Percentiles rank a stretch among this genome's conserved stretches.
These are phyloP conservation scores for Arthrobotrys sphaeroides DNA, from an alignment of 2,329 filamentous ascomycete genomes.

Conservation along the genomic window DNA sequence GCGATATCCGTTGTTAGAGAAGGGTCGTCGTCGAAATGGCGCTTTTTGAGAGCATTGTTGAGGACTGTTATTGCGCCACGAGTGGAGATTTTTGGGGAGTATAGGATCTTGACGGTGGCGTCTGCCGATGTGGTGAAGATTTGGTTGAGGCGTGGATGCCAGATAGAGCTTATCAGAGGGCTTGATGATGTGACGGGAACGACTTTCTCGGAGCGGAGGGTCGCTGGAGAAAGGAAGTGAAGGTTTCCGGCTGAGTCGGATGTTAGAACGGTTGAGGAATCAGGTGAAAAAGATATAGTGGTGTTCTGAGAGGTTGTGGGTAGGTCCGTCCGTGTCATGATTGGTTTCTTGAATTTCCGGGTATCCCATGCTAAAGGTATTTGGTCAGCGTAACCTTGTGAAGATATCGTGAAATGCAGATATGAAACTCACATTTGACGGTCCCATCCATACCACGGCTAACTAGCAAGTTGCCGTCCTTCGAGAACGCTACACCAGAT, in stretches of 20 bases:
- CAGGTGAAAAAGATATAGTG: constrained; percentile 90
- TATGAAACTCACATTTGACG: constrained; percentile 71
- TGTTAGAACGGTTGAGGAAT: constrained; percentile 83
- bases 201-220: constrained; percentile 81
- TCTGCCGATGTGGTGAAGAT: constrained; percentile 94
- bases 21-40: constrained; percentile 93
- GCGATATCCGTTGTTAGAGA: constrained; percentile 65
- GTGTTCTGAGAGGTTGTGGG: constrained; percentile 84
- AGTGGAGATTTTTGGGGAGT: constrained; percentile 82
- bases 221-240: constrained; percentile 92
- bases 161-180: constrained; percentile 82
- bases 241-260: constrained; percentile 86
- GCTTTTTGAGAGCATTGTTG: constrained; percentile 90
- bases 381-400: constrained; percentile 10
- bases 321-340: constrained; percentile 79
- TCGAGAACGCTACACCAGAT: constrained; percentile 86
- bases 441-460: constrained; percentile 83
- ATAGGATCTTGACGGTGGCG: constrained; percentile 86
- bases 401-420: neutral
- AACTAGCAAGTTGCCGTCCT: constrained; percentile 88
- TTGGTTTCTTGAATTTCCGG: constrained; percentile 89
- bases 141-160: constrained; percentile 95
- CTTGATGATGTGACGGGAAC: constrained; percentile 88
- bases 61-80: constrained; percentile 88
- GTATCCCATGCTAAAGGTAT: constrained; percentile 81